These are phyloP conservation scores for Umbelopsis sp. DNA, from an alignment of 371 early-diverging fungal genomes.

Conservation along the genomic window DNA sequence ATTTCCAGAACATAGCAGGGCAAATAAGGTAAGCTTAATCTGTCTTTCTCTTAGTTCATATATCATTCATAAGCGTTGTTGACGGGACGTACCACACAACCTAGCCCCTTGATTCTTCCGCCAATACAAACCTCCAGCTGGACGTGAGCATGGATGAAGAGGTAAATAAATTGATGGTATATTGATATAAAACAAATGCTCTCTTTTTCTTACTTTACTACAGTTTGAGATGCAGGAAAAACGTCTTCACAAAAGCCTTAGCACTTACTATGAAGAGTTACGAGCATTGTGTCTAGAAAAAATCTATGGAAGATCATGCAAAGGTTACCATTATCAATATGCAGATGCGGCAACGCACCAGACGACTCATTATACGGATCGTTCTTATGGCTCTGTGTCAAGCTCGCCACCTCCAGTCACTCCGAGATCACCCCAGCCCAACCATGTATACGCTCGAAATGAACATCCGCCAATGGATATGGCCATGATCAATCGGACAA, in stretches of 20 bases:
- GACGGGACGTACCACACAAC: background rate
- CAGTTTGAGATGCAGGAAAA: slow-evolving; percentile 9
- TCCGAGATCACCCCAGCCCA: slow-evolving; percentile 2
- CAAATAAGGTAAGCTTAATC: background rate
- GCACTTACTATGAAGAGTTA: slow-evolving; percentile 10
- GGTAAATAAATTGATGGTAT: background rate
- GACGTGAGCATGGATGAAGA: background rate
- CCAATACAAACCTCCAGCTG: background rate
- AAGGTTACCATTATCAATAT: background rate
- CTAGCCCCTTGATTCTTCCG: background rate
- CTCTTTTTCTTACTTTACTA: background rate
- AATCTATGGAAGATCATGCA: background rate
- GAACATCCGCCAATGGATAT: background rate
- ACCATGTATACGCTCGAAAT: background rate
- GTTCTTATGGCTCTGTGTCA: background rate
- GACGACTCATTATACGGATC: background rate
- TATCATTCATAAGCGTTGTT: background rate
- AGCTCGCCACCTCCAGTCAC: background rate
- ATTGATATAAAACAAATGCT: too few relatives aligned
- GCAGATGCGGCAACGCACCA: background rate
- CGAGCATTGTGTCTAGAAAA: slow-evolving; percentile 6
- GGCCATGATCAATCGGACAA: background rate
- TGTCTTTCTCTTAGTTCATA: background rate
- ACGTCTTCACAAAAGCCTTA: slow-evolving; percentile 8
- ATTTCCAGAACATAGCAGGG: background rate